These are phyloP conservation scores for Mortierella antarctica DNA, from an alignment of 192 early-diverging fungal genomes.

Conservation along the genomic window DNA sequence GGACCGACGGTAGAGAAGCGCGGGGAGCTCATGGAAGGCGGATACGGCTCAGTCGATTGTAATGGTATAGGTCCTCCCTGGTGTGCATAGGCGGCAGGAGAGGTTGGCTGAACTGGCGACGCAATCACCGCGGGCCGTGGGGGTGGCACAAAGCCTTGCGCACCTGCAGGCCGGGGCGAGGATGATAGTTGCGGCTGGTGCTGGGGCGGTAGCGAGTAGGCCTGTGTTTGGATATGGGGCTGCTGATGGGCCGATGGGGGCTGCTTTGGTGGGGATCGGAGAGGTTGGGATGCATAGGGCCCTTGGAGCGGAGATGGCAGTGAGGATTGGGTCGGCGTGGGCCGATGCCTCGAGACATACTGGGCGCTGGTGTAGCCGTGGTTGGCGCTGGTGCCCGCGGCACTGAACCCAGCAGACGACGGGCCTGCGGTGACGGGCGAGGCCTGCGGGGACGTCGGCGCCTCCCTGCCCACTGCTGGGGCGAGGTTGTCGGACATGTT, in stretches of 20 bases:
- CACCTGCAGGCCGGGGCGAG: neutral
- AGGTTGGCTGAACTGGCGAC: conserved; percentile 14
- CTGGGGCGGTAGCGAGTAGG: conserved; percentile 12
- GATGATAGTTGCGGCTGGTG: conserved; percentile 10
- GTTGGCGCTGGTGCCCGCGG: conserved; percentile 23
- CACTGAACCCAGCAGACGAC: conserved; percentile 13
- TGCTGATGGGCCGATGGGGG: conserved; percentile 15
- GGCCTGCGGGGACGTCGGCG: conserved; percentile 15
- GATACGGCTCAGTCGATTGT: conserved; percentile 13
- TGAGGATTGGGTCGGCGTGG: conserved; percentile 10
- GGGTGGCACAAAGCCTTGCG: conserved; percentile 20
- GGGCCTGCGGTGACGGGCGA: neutral
- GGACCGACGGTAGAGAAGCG: conserved; percentile 30
- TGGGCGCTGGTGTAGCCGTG: conserved; percentile 53
- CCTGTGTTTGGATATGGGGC: conserved; percentile 8
- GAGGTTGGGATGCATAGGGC: conserved; percentile 18
- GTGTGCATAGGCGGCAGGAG: conserved; percentile 25
- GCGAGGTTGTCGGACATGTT: conserved; percentile 42
- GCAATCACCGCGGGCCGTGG: conserved; percentile 31
- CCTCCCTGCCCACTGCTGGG: conserved; percentile 16
- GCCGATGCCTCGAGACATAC: conserved; percentile 45
- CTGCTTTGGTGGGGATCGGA: conserved; percentile 15
- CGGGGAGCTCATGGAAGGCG: conserved; percentile 4
- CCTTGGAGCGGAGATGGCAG: conserved; percentile 25
- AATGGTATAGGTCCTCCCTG: conserved; percentile 11